Conservation (phyloP, 805 yeast genomes). For the Starmerella stigmatis region DNA sequence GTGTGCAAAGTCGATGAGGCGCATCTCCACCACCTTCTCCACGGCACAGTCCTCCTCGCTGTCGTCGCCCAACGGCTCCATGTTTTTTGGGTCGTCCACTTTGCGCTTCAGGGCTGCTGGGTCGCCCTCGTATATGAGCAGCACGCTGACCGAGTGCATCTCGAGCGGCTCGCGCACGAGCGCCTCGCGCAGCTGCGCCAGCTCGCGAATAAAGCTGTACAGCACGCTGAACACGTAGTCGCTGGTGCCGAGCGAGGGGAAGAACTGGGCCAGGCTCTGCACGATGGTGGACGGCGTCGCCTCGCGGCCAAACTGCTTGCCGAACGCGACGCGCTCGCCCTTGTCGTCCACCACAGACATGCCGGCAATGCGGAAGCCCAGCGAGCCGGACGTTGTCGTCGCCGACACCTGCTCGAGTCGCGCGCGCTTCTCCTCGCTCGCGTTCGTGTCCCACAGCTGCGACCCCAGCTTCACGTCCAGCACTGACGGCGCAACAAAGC, state of each 20-base stretch:
- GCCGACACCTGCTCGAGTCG: conserved; percentile 55
- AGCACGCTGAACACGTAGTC: conserved; percentile 31
- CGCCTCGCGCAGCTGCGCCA: conserved; percentile 58
- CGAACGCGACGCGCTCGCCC: conserved; percentile 41
- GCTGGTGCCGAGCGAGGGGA: conserved; percentile 19
- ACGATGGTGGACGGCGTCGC: conserved; percentile 36
- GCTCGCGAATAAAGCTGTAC: conserved; percentile 42
- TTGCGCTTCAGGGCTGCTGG: conserved; percentile 39
- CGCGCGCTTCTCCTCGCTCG: conserved; percentile 47
- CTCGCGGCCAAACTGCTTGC: conserved; percentile 63
- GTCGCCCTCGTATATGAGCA: conserved; percentile 68
- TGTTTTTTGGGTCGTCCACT: conserved; percentile 27
- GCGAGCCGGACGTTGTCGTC: conserved; percentile 69
- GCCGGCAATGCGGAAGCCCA: conserved; percentile 76
- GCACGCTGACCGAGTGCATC: conserved; percentile 32
- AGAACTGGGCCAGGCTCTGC: conserved; percentile 42
- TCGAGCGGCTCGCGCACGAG: conserved; percentile 37
- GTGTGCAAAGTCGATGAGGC: conserved; percentile 87
- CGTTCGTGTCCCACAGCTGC: conserved; percentile 48
- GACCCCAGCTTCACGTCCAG: conserved; percentile 79
- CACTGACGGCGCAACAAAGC: conserved; percentile 56
- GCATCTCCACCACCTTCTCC: conserved; percentile 42
- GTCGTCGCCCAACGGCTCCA: conserved; percentile 27
- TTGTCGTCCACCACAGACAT: conserved; percentile 47
- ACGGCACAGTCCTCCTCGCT: conserved; percentile 25